Evolutionary conservation across 495 filamentous ascomycete genomes (phyloP), one percentile per base, ranked within the genome.

Genomic region (Immersiella caudata): DNA sequence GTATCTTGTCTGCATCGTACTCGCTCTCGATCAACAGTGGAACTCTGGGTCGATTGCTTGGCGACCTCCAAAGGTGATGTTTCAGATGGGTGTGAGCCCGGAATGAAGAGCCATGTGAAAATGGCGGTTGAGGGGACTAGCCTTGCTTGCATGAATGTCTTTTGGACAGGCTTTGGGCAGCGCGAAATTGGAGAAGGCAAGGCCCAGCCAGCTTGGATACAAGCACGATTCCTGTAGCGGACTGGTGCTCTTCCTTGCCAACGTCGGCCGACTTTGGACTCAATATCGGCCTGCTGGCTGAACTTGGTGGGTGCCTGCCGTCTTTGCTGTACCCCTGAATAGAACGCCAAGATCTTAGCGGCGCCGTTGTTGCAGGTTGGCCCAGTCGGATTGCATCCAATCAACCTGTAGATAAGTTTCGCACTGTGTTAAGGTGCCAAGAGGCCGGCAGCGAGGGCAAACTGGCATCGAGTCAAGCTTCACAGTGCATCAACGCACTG

Each of bases 401-500:
- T 46, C 40, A 46, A 46, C 2, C 40, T 6, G 40, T 14, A 46
- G 11, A 14, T 14, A 2, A 12, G 9, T 46, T 18, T 55, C 52
- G 52, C 52, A 55, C 52, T 55, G 52, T 55, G 5, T 46, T 12
- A 9, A 35, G n/a, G 20, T 2, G 24, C 57, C 57, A 12, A n/a
- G 18, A 8, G 2, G 16, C 8, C 7, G 21, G 8, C 25, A 60
- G 20, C 56, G 6, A 60, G 29, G 29, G n/a, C 24, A 29, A 29
- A n/a, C 18, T 7, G 18, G 9, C 24, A 33, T 35, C 27, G 26
- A 9, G 26, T 21, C 25, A 12, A 57, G 12, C 9, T 14, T 14
- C 26, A 50, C 35, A 50, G 60, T 62, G 60, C 21, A 62, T 62
- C 60, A 62, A 6, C 11, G 14, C 60, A 62, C 60, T 62, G 60